Base-by-base conservation (phyloP, 495 filamentous ascomycete genomes). In the Xylaria nigripes region DNA sequence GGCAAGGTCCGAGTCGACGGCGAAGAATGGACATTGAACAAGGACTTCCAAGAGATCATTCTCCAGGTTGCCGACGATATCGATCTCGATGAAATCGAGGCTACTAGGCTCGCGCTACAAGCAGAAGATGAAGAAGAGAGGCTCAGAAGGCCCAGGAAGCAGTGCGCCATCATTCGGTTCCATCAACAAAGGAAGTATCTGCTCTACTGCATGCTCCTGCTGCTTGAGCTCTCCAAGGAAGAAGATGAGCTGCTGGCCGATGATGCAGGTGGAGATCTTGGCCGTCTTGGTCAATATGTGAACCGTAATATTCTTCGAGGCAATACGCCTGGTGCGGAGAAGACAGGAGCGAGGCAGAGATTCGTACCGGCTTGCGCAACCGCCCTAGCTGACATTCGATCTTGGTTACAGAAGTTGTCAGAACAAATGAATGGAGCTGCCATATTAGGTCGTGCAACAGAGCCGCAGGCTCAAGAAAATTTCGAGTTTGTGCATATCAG, bases 41-140 rank as follows among this genome's bases (percentile, higher is more conserved):
- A 84, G 38, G 83, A 92, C 60, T 97, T 97, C 67, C 79, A 89
- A 67, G 83, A 94, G 67, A 78, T 82, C 50, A 77, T 84, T 30
- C 74, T 91, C 16, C 78, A 87, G 64, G 70, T 97, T 34, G 88
- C 91, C 47, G 92, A 97, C 70, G 84, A 84, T 22, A 75, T 96
- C 49, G 81, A 95, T 59, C 76, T 99, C 24, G 92, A 99, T 69
- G 93, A 99, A 68, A 59, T 95, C 45, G 75, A 90, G 63, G 85
- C 94, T 19, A 87, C 90, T 6, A 68, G 76, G 44, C 71, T 95
- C 22, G 80, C 92, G 52, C 67, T 94, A 16, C 76, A 78, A 36
- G 80, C 86, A 6, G 79, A 86, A 62, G 74, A 81, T 45, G 81
- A 87, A 57, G 72, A 81, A 9, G 74, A 81, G 44, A 59, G 74